Base-by-base conservation (phyloP, 2,329 filamentous ascomycete species). In the Lecanoromycetidae sp. region DNA sequence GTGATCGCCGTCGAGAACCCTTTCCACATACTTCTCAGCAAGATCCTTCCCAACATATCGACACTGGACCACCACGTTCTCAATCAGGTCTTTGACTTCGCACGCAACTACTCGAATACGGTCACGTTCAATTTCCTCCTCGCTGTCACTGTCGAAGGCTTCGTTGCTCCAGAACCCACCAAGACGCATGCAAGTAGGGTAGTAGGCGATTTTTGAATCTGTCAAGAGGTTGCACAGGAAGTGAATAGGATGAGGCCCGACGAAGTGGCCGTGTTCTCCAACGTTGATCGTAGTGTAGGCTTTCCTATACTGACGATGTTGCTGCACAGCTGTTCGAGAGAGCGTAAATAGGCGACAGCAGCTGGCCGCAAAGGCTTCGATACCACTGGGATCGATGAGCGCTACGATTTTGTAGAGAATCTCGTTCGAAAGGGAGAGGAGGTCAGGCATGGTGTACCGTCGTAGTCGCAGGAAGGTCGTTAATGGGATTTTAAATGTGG, bases 381-480 rank as follows among this genome's bases (percentile, higher is more conserved):
- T 38, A n/a, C 25, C 35, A n/a, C 25, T 8, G 15, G 7, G 35
- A n/a, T 4, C 25, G 7, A n/a, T 38, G 35, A 22, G 20, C 17
- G 9, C 20, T 5, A 38, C 25, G 15, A 38, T 26, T 22, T 35
- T 23, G 25, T 37, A 9, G 8, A 45, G 33, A 19, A 45, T 7
- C 25, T 45, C 42, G 5, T 45, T 38, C 8, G 42, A 4, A n/a
- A 45, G 33, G 12, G n/a, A 9, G 13, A 45, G 42, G 22, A 45
- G 20, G 1, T 17, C 6, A 37, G 33, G 25, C 42, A 37, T 38
- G 3, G n/a, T 5, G 17, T 19, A 9, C 15, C 13, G 12, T 23
- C 6, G 6, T 5, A 12, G 5, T 13, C 3, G 7, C 15, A n/a
- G 15, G 15, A 20, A 6, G 17, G 33, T 19, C 4, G 30, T 12